Evolutionary conservation across 1,139 yeast species (phyloP), one percentile per base, ranked within the genome.

Genomic region (Sugiyamaella castrensis): DNA sequence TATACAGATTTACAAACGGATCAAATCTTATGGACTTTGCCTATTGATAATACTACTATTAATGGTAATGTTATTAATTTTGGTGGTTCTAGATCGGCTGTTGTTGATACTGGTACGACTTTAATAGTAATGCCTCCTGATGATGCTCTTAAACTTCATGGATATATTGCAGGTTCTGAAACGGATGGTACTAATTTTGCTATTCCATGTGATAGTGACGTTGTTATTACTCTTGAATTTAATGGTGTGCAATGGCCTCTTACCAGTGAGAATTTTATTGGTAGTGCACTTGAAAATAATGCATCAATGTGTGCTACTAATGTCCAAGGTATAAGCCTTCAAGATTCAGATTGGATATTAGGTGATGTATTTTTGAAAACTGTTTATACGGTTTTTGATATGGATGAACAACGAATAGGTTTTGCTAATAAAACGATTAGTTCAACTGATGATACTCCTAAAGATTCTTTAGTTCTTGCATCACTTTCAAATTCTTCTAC

Each of bases 71-170:
- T 56, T 31, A 66, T 73, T n/a, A 54, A 59, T 4, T 73, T 75
- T 50, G 59, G 60, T 45, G 64, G 63, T 0, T 56, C 66, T 26
- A 70, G 81, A 62, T 60, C 68, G 3, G 82, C 80, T 4, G 71
- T 82, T 38, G 69, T 82, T 27, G 89, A 82, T 60, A 79, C 86
- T 10, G 88, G 87, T 13, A 81, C 87, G 1, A 82, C 87, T 0
- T 77, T 84, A 2, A 65, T 82, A 26, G 79, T 80, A 6, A 65
- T 81, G 45, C 81, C 86, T 2, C 66, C 74, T n/a, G 66, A 64
- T 16, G 87, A 82, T 58, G 87, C 87, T 1, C 58, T 72, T 37
- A 65, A 55, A 26, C 51, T 82, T 11, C 87, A 82, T 59, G 60
- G 76, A 11, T 79, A 71, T 58, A 81, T 84, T 48, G 57, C 65